Percentiles rank a stretch among this genome's conserved stretches.
Evolutionary conservation across 306 rosid species (phyloP).

Genomic region (Medicago lupulina): DNA sequence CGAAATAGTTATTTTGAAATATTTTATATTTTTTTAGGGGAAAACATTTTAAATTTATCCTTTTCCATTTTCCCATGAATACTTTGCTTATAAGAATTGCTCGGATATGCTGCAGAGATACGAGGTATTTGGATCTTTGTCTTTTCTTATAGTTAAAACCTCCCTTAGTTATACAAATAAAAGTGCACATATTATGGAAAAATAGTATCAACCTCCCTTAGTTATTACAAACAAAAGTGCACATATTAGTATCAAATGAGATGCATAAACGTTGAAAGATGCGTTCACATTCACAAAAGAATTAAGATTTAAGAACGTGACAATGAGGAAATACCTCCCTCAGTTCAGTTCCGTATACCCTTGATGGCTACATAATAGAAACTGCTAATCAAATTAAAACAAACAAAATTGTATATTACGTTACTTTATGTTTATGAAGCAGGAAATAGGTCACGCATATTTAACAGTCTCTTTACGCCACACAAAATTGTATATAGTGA

Average conservation of each 20-base stretch:
- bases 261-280: background rate
- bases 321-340: constrained; percentile 33
- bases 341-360: constrained; percentile 13
- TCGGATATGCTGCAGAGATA: background rate
- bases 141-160: constrained; percentile 27
- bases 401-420: background rate
- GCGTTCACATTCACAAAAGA: background rate
- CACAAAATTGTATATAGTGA: too few species aligned
- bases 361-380: constrained; percentile 24
- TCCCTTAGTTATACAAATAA: constrained; percentile 25
- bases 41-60: too few species aligned
- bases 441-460: background rate
- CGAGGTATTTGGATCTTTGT: background rate
- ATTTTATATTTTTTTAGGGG: too few species aligned
- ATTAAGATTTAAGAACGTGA: constrained; percentile 19
- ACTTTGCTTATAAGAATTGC: background rate
- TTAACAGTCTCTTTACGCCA: too few species aligned
- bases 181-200: background rate
- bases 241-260: background rate
- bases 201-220: constrained; percentile 46
- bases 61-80: background rate
- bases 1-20: too few species aligned
- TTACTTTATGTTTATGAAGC: background rate
- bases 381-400: background rate
- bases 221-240: background rate